Conservation (phyloP, 768 basidiomycete genomes). For the Agrocybe pediades region DNA sequence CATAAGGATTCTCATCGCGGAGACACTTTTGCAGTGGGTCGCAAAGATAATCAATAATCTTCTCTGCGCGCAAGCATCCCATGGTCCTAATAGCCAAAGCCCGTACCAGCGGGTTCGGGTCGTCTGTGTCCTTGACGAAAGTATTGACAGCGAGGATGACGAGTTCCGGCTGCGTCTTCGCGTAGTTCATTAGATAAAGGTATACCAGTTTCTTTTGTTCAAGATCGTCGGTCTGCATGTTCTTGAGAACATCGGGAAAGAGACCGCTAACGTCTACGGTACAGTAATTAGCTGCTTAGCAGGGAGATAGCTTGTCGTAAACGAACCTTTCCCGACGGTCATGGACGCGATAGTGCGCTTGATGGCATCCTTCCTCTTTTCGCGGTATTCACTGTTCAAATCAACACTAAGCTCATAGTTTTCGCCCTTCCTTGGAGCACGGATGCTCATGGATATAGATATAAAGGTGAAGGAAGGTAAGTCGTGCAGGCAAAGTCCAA, state of each 20-base stretch:
- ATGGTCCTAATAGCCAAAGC: constrained; percentile 97
- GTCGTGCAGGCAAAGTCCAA: too few relatives aligned
- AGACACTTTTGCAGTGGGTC: constrained; percentile 92
- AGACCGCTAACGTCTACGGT: constrained; percentile 82
- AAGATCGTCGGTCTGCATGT: constrained; percentile 99
- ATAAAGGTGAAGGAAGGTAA: neutral
- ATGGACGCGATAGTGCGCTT: constrained; percentile 97
- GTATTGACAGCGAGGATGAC: constrained; percentile 99
- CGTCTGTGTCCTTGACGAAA: constrained; percentile 96
- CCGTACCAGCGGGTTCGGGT: constrained; percentile 94
- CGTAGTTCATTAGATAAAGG: constrained; percentile 99
- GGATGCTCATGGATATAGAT: constrained; percentile 46
- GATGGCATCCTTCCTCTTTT: constrained; percentile 97
- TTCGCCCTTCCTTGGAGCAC: constrained; percentile 79
- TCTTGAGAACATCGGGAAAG: constrained; percentile 98
- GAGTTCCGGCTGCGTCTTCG: constrained; percentile 97
- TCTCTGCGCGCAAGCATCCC: constrained; percentile 96
- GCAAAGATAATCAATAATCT: constrained; percentile 99
- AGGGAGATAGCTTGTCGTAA: neutral
- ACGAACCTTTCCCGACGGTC: constrained; percentile 95
- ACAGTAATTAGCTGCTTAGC: neutral
- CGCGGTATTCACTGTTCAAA: constrained; percentile 94
- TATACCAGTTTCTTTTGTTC: constrained; percentile 99
- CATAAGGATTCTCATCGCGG: constrained; percentile 96
- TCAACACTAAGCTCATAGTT: constrained; percentile 97